Base-by-base conservation (phyloP, 352 stramenopile species). In the Pythium dissimile region DNA sequence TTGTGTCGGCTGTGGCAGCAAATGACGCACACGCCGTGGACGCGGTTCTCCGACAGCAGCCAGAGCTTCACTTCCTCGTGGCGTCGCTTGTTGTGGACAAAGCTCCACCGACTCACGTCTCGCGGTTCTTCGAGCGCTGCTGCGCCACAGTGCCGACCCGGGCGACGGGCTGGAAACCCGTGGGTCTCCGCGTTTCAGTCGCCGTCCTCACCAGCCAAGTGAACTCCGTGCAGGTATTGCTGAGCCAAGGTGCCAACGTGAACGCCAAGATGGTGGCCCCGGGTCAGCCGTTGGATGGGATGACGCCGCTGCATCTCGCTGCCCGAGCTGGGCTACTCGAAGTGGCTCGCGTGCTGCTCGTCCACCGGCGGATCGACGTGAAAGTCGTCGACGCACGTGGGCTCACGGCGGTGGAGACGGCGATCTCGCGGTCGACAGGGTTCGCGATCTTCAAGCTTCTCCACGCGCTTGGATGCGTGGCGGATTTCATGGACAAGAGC, bases 261-360 rank as follows among this genome's bases (percentile, higher is more conserved):
- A 53, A 53, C 30, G 46, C 46, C 5, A n/a, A n/a, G n/a, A 16
- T 38, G 28, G n/a, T 6, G 11, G 35, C 21, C 5, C 46, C 46
- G 5, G 27, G 13, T 11, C 46, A 53, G 31, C 46, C 46, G 20
- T 21, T 53, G 8, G 46, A 53, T 30, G 46, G 46, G 18, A 42
- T 53, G 30, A 53, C 46, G 30, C 28, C 46, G 28, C 30, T 53
- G 16, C 46, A 53, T 53, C 46, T 53, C 28, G 46, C 46, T 3
- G 46, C 20, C 7, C 28, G 46, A 26, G 9, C n/a, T 5, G 46
- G 46, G 12, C 26, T 28, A 9, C 28, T 31, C 16, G 46, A 38
- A 1, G 31, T 43, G 28, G 46, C 31, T 2, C 15, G 30, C 11
- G 46, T 24, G 46, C 31, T 53, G n/a, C 18, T 42, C 30, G 28